These are phyloP conservation scores for Cadophora malorum DNA, from an alignment of 2,329 filamentous ascomycete species.

Conservation along the genomic window DNA sequence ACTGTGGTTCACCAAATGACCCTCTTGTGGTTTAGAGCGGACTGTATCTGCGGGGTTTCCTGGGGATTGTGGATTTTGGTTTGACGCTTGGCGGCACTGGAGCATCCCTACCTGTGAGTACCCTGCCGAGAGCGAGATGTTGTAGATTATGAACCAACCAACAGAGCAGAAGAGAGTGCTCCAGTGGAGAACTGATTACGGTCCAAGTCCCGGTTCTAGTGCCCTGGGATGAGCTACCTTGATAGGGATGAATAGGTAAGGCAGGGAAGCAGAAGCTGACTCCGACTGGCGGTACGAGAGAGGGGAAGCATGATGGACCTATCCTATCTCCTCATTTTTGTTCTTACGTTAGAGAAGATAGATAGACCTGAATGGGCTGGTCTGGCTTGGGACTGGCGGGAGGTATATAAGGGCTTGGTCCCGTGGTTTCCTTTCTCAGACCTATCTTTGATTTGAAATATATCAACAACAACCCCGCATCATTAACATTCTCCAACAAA, in stretches of 20 bases:
- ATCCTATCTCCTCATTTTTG: not conserved
- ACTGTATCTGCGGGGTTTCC: slow-evolving; percentile 10
- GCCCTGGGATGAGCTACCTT: not conserved
- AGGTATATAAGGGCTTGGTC: slow-evolving; percentile 8
- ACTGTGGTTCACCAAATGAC: not conserved
- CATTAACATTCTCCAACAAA: not conserved
- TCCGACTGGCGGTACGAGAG: slow-evolving; percentile 12
- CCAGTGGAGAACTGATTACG: not conserved
- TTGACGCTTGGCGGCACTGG: slow-evolving; percentile 3
- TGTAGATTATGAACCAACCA: not conserved
- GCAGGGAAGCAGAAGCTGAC: not conserved
- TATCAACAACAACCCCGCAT: not conserved
- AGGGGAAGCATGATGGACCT: not conserved
- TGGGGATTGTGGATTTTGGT: slow-evolving; percentile 3
- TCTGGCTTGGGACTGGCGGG: slow-evolving; percentile 5
- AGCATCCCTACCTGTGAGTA: not conserved
- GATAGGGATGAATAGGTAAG: not conserved
- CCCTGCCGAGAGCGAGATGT: not conserved
- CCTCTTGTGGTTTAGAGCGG: slow-evolving; percentile 4
- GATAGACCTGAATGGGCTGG: slow-evolving; percentile 9
- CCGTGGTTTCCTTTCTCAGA: slow-evolving; percentile 9
- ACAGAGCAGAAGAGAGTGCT: not conserved
- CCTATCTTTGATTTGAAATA: not conserved
- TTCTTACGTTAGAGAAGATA: slow-evolving; percentile 8
- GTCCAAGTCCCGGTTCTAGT: slow-evolving; percentile 11